Percentiles rank a stretch among this genome's conserved stretches.
Evolutionary conservation across 768 basidiomycete species (phyloP).

Genomic region (Leccinum incarnatum): DNA sequence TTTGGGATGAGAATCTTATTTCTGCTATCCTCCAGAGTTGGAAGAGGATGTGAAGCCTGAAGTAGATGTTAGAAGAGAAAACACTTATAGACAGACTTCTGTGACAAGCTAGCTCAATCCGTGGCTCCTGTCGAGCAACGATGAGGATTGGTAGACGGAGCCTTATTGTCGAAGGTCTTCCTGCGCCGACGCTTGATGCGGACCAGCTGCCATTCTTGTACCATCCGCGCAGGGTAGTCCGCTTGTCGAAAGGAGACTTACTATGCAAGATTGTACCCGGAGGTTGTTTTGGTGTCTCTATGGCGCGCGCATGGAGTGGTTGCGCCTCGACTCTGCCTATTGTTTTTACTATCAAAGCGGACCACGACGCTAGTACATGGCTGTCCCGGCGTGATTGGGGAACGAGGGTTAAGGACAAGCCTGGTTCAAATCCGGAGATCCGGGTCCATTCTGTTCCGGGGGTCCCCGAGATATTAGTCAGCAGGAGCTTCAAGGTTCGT

Average conservation of each 20-base stretch:
- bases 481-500: too few species aligned
- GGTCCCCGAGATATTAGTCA: too few species aligned
- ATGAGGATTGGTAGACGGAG: conserved; percentile 48
- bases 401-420: too few species aligned
- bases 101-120: conserved; percentile 65
- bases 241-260: conserved; percentile 23
- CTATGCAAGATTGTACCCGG: background rate
- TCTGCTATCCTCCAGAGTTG: conserved; percentile 62
- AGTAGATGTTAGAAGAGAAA: conserved; percentile 35
- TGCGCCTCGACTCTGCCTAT: too few species aligned
- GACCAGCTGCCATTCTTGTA: conserved; percentile 49
- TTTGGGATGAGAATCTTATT: too few species aligned
- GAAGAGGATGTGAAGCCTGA: conserved; percentile 47
- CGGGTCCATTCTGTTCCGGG: too few species aligned
- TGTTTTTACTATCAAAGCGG: too few species aligned
- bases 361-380: too few species aligned
- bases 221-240: conserved; percentile 35
- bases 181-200: conserved; percentile 39
- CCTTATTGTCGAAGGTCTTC: conserved; percentile 51
- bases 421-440: too few species aligned
- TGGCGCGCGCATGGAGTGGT: too few species aligned
- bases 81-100: conserved; percentile 34
- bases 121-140: conserved; percentile 41
- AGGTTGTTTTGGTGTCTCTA: too few species aligned
- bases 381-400: too few species aligned